Conservation (phyloP, 140 eudicot species). For the Flaveria floridana region DNA sequence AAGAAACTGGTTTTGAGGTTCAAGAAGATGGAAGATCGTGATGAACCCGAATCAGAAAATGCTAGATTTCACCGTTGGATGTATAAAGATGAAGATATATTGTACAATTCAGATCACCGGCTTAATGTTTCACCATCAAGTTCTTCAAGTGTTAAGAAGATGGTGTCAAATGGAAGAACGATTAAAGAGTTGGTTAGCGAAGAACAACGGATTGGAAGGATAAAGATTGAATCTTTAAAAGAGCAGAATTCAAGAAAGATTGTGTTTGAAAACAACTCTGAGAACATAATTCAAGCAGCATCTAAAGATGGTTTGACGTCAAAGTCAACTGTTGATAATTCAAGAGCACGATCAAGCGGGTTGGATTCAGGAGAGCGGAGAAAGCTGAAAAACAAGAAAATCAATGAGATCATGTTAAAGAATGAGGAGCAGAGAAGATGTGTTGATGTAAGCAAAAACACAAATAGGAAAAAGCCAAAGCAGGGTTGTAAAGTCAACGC, state of each 20-base stretch:
- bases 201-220: slow-evolving; percentile 15
- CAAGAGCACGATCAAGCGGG: slow-evolving; percentile 16
- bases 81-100: slow-evolving; percentile 15
- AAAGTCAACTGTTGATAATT: slow-evolving; percentile 22
- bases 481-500: slow-evolving; percentile 37
- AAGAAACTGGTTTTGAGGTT: slow-evolving; percentile 54
- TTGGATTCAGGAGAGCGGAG: slow-evolving; percentile 36
- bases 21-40: slow-evolving; percentile 38
- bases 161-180: slow-evolving; percentile 29
- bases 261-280: slow-evolving; percentile 32
- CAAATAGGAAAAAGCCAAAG: slow-evolving; percentile 29
- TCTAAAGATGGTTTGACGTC: slow-evolving; percentile 26
- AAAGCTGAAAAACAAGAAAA: slow-evolving; percentile 41
- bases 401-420: slow-evolving; percentile 30
- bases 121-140: slow-evolving; percentile 33
- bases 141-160: slow-evolving; percentile 28
- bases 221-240: slow-evolving; percentile 1
- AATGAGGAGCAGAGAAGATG: slow-evolving; percentile 42
- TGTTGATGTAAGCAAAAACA: slow-evolving; percentile 30
- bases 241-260: slow-evolving; percentile 25
- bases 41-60: slow-evolving; percentile 19
- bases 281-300: slow-evolving; percentile 22
- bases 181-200: slow-evolving; percentile 37
- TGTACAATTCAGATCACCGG: slow-evolving; percentile 40
- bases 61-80: slow-evolving; percentile 32